A percentile compares a stretch with the other conserved stretches of the same genome.
These are phyloP conservation scores for Ophiognomonia clavigignenti-juglandacearum DNA, from an alignment of 2,329 filamentous ascomycete species.

Conservation along the genomic window DNA sequence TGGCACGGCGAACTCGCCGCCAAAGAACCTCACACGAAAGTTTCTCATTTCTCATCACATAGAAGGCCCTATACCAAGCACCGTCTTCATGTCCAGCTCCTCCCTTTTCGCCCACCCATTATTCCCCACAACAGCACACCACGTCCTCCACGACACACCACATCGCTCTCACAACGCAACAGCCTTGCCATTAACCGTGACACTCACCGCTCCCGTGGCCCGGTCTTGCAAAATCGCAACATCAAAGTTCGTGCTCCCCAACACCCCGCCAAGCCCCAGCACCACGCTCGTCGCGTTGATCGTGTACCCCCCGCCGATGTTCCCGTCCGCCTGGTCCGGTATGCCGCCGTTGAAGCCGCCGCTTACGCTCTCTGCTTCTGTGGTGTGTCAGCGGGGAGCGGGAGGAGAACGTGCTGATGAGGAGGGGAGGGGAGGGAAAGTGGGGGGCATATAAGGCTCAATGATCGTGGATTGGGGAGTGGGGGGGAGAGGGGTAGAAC, in stretches of 20 bases:
- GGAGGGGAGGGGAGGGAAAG: neutral
- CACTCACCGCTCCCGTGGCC: neutral
- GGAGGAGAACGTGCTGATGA: neutral
- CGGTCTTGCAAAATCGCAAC: neutral
- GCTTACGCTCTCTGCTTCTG: neutral
- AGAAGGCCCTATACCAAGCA: too few species aligned
- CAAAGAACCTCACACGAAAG: too few species aligned
- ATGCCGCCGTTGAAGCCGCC: conserved; percentile 2
- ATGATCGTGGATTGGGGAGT: neutral
- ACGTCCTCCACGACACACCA: too few species aligned
- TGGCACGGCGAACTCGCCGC: too few species aligned
- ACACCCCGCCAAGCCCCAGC: conserved; percentile 2
- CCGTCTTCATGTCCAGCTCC: too few species aligned
- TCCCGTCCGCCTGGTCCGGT: neutral
- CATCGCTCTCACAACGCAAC: neutral
- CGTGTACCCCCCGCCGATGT: conserved; percentile 1
- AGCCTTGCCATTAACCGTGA: neutral
- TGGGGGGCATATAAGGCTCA: too few species aligned
- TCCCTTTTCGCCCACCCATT: too few species aligned
- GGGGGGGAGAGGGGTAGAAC: neutral
- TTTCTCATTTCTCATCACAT: too few species aligned
- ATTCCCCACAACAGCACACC: too few species aligned
- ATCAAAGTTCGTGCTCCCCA: conserved; percentile 3
- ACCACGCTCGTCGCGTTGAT: conserved; percentile 1
- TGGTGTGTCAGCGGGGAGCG: neutral